Evolutionary conservation across 129 eudicot genomes (phyloP), one percentile per base, ranked within the genome.

Genomic region (Pittosporum tobira): DNA sequence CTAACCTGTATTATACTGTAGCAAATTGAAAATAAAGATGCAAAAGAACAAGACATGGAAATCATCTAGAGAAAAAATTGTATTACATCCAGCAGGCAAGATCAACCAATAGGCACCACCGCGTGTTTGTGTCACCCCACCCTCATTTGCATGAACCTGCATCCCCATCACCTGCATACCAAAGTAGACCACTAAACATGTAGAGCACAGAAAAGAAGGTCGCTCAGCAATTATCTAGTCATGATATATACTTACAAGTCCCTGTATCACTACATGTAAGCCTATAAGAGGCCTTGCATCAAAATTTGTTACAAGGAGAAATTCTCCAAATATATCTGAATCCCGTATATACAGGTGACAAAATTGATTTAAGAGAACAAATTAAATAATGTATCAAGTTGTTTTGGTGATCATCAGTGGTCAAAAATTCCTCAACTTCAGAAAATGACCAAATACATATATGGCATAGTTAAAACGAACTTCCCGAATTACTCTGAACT

Each of bases 121-220:
- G n/a, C 99, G 99, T 37, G 99, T 93, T 65, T 79, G 88, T 51
- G 99, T 93, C 64, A 93, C 79, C 18, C 99, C 99, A 55, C 99
- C 99, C 67, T 93, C 99, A 73, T 93, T 87, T 51, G 94, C 99
- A 78, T 93, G 99, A 75, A 93, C 99, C 67, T 93, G 81, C 57
- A 93, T 93, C 25, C 99, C 99, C 67, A 81, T 88, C 40, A 93
- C 99, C 99, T 93, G 75, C 64, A 73, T 53, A 58, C 38, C 48
- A 48, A 31, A 61, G 47, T 14, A 50, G 21, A 51, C 46, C 22
- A 40, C 19, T 21, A 9, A 21, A 12, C 42, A 2, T 6, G 48
- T 48, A 22, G 48, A 61, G 43, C 59, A 52, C 38, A 61, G 15
- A 21, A 63, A 46, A 20, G 27, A 19, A 59, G 48, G 20, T 24